A percentile compares a stretch with the other conserved stretches of the same genome.
Conservation (phyloP, 306 rosid species). For the Dryas drummondii region DNA sequence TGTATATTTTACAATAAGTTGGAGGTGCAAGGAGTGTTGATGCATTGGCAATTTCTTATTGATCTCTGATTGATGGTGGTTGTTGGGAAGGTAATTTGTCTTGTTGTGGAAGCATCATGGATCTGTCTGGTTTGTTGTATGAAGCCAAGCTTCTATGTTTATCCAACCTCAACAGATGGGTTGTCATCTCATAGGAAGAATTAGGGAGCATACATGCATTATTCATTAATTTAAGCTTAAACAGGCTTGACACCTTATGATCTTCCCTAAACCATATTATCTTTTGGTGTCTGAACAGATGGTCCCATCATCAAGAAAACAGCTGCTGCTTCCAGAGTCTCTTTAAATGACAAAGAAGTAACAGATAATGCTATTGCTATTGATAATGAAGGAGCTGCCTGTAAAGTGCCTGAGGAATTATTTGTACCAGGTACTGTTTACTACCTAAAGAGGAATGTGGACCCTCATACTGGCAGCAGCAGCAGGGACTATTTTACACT, state of each 20-base stretch:
- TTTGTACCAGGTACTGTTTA: conserved; percentile 80
- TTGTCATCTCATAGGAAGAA: not conserved
- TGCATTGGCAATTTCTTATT: not conserved
- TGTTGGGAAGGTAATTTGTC: not conserved
- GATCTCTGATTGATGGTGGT: not conserved
- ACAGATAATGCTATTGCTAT: conserved; percentile 34
- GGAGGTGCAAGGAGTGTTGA: not conserved
- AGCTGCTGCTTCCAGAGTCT: conserved; percentile 26
- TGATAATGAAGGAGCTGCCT: conserved; percentile 37
- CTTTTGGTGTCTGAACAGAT: conserved; percentile 49
- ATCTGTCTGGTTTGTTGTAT: not conserved
- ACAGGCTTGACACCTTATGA: conserved; percentile 13
- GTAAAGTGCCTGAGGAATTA: conserved; percentile 58
- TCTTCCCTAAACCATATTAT: conserved; percentile 15
- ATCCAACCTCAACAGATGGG: not conserved
- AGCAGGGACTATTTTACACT: conserved; percentile 55
- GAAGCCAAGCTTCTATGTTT: not conserved
- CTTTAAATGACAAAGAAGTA: conserved; percentile 26
- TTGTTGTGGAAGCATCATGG: not conserved
- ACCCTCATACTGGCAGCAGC: conserved; percentile 22
- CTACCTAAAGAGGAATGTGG: conserved; percentile 67
- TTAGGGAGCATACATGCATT: not conserved
- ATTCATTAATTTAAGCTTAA: not conserved
- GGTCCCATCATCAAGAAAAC: conserved; percentile 43
- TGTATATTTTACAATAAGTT: not conserved